A percentile compares a stretch with the other conserved stretches of the same genome.
Evolutionary conservation across 495 filamentous ascomycete species (phyloP).

Genomic region (Penicillium bovifimosum): DNA sequence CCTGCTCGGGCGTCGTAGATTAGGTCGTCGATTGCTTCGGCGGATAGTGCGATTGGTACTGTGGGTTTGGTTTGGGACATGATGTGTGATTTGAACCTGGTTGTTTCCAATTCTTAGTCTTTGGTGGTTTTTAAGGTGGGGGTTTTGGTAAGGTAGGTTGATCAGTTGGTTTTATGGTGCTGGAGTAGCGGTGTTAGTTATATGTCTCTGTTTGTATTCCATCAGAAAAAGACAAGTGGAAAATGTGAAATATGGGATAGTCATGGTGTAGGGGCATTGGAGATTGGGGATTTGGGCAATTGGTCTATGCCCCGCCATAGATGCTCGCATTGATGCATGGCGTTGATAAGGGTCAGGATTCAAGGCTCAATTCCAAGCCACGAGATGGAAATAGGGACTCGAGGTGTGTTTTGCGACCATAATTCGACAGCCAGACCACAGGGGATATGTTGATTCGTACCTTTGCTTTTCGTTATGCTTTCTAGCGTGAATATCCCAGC

Average conservation of each 20-base stretch:
- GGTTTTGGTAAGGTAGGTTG: constrained; percentile 3
- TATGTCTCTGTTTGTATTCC: not conserved
- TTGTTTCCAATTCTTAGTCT: not conserved
- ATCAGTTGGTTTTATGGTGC: constrained; percentile 3
- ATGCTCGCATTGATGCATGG: not conserved
- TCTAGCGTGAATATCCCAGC: constrained; percentile 3
- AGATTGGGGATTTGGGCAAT: not conserved
- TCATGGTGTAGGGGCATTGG: too few species aligned
- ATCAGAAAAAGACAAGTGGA: not conserved
- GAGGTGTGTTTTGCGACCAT: too few species aligned
- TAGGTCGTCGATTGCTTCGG: constrained; percentile 82
- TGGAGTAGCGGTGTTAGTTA: constrained; percentile 9
- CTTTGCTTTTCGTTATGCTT: constrained; percentile 15
- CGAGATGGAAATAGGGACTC: not conserved
- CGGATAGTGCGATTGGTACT: constrained; percentile 44
- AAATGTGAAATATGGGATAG: too few species aligned
- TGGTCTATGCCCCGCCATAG: not conserved
- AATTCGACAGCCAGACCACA: not conserved
- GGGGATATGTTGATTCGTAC: constrained; percentile 10
- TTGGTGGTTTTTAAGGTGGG: not conserved
- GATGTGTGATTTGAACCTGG: not conserved
- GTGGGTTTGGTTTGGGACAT: constrained; percentile 29
- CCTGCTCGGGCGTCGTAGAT: constrained; percentile 75
- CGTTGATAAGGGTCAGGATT: constrained; percentile 17
- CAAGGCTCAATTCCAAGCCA: not conserved